Evolutionary conservation across 176 grass and related monocot species (phyloP).

Genomic region (Zoysia pacifica): DNA sequence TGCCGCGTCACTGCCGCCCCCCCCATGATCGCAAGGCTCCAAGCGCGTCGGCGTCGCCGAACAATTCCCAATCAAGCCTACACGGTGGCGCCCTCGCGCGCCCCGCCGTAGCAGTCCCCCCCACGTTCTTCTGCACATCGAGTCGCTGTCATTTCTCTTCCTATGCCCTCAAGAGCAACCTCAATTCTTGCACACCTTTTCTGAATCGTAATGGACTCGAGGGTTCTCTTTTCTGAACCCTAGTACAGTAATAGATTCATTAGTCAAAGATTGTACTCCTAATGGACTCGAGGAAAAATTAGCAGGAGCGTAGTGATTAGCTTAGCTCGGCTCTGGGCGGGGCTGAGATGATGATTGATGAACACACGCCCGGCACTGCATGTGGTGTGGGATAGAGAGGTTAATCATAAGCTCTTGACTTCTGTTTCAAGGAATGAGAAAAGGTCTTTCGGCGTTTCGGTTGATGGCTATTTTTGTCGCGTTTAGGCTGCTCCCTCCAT

Average conservation of each 20-base stretch:
- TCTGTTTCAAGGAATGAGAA: background rate
- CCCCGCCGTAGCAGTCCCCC: background rate
- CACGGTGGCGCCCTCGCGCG: background rate
- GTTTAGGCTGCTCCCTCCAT: too few species aligned
- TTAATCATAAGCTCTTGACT: conserved; percentile 3
- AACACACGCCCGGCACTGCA: background rate
- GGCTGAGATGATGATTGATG: too few species aligned
- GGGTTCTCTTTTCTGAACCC: conserved; percentile 4
- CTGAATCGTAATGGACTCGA: background rate
- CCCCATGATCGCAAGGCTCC: conserved; percentile 26
- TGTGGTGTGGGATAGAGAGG: background rate
- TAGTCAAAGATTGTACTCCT: background rate
- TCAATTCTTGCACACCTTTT: background rate
- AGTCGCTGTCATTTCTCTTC: background rate
- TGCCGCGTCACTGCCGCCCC: conserved; percentile 22
- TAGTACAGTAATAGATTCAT: background rate
- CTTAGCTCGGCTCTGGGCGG: background rate
- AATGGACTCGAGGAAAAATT: background rate
- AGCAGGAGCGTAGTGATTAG: background rate
- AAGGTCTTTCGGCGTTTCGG: background rate
- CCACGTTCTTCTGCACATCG: background rate
- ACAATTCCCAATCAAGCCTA: background rate
- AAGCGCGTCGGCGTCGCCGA: background rate
- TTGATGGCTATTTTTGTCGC: background rate
- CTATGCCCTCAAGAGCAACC: background rate